Evolutionary conservation across 2,329 filamentous ascomycete species (phyloP).

Genomic region (Didymella segeticola): DNA sequence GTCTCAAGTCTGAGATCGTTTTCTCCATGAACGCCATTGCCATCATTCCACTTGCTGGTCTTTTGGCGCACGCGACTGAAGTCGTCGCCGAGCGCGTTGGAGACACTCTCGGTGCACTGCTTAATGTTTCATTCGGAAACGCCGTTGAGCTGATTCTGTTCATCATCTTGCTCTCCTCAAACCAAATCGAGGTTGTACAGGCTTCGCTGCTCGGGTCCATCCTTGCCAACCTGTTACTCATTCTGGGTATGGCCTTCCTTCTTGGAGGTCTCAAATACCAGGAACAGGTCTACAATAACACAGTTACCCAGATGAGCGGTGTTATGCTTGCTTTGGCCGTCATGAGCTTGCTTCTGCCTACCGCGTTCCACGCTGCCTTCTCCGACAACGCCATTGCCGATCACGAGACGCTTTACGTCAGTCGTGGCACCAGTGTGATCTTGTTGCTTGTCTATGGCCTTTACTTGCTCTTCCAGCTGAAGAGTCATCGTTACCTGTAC

Average conservation of each 20-base stretch:
- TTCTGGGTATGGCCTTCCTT: conserved; percentile 90
- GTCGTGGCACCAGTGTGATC: conserved; percentile 86
- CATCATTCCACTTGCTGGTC: conserved; percentile 58
- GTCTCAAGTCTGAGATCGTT: conserved; percentile 52
- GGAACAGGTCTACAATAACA: conserved; percentile 95
- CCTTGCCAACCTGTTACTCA: conserved; percentile 84
- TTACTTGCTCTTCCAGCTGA: conserved; percentile 88
- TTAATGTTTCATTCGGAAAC: conserved; percentile 62
- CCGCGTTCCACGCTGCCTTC: conserved; percentile 92
- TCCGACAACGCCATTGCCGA: conserved; percentile 68
- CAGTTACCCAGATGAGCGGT: conserved; percentile 94
- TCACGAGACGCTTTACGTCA: conserved; percentile 77
- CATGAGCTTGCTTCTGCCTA: conserved; percentile 87
- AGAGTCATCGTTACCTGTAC: conserved; percentile 91
- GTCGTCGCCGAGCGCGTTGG: conserved; percentile 56
- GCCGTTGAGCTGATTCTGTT: conserved; percentile 62
- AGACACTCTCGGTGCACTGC: conserved; percentile 57
- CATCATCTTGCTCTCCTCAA: conserved; percentile 55
- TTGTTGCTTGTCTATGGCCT: conserved; percentile 81
- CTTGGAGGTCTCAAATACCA: conserved; percentile 84
- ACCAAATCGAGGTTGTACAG: conserved; percentile 90
- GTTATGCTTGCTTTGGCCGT: conserved; percentile 90
- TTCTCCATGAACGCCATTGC: conserved; percentile 61
- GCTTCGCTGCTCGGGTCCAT: conserved; percentile 90
- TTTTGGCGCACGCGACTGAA: conserved; percentile 59